Evolutionary conservation across 345 rosid species (phyloP).

Genomic region (Populus nigra): DNA sequence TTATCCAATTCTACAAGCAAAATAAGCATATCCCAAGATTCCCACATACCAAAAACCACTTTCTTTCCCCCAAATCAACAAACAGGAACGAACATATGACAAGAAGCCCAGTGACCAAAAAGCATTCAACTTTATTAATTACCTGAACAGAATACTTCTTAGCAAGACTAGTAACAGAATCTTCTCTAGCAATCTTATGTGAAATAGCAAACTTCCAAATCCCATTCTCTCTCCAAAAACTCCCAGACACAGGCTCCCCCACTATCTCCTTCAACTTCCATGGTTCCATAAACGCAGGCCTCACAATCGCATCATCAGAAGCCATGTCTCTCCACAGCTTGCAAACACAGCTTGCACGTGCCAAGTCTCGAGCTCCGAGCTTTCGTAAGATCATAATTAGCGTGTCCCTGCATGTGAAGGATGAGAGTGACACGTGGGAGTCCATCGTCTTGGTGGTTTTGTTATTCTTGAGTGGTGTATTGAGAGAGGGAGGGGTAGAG

Average conservation of each 20-base stretch:
- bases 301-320: conserved; percentile 47
- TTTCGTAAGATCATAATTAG: conserved; percentile 9
- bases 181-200: conserved; percentile 62
- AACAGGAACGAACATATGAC: not conserved
- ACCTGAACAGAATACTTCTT: conserved; percentile 94
- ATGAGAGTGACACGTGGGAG: conserved; percentile 40
- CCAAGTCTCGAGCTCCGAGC: conserved; percentile 61
- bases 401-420: conserved; percentile 35
- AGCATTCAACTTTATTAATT: not conserved
- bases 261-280: conserved; percentile 64
- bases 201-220: conserved; percentile 76
- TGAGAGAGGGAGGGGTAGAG: too few relatives aligned
- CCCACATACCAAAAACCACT: not conserved
- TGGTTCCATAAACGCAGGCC: conserved; percentile 50
- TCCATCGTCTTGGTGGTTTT: conserved; percentile 20
- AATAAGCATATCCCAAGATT: not conserved
- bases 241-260: conserved; percentile 52
- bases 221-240: conserved; percentile 84
- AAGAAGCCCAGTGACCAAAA: not conserved
- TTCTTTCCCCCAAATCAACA: not conserved
- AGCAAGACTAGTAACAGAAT: conserved; percentile 69
- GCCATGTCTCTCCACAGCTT: too few relatives aligned
- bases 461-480: too few relatives aligned
- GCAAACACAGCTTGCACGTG: conserved; percentile 49
- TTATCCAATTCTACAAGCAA: not conserved